Conservation (phyloP, 495 filamentous ascomycete genomes). For the Aspergillus campestris region DNA sequence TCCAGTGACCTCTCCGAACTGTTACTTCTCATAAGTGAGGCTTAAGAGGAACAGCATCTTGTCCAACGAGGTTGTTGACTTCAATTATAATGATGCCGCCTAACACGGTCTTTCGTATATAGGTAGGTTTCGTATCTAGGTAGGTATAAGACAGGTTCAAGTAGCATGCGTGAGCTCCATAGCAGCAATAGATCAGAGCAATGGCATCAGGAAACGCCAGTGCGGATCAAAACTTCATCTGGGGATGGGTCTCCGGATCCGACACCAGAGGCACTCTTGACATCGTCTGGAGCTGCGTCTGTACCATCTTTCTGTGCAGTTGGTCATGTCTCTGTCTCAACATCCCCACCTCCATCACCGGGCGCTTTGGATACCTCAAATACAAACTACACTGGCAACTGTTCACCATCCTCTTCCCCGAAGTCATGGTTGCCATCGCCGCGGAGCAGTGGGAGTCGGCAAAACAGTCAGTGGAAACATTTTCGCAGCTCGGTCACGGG, state of each 20-base stretch:
- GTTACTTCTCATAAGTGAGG: too few relatives aligned
- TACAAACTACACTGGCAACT: background rate
- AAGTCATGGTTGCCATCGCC: background rate
- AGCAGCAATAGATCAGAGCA: too few relatives aligned
- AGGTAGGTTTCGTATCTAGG: too few relatives aligned
- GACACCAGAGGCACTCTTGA: constrained; percentile 1
- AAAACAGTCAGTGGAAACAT: background rate
- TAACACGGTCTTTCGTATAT: too few relatives aligned
- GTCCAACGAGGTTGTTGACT: too few relatives aligned
- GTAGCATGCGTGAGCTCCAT: too few relatives aligned
- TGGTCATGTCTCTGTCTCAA: constrained; percentile 3
- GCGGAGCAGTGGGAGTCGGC: constrained; percentile 2
- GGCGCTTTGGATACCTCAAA: background rate
- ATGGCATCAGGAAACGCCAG: too few relatives aligned
- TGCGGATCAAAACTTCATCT: too few relatives aligned
- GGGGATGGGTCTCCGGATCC: background rate
- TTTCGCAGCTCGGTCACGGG: constrained; percentile 4
- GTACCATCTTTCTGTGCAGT: constrained; percentile 1
- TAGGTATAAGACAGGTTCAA: too few relatives aligned
- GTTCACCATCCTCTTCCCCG: background rate
- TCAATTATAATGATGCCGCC: too few relatives aligned
- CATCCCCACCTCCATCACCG: background rate
- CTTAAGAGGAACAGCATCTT: too few relatives aligned
- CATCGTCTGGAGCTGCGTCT: constrained; percentile 4
- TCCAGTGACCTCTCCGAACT: too few relatives aligned